Percentiles rank a stretch among this genome's conserved stretches.
phyloP scores from a whole-genome alignment of 805 yeast genomes.

The Metschnikowia koreensis region DNA sequence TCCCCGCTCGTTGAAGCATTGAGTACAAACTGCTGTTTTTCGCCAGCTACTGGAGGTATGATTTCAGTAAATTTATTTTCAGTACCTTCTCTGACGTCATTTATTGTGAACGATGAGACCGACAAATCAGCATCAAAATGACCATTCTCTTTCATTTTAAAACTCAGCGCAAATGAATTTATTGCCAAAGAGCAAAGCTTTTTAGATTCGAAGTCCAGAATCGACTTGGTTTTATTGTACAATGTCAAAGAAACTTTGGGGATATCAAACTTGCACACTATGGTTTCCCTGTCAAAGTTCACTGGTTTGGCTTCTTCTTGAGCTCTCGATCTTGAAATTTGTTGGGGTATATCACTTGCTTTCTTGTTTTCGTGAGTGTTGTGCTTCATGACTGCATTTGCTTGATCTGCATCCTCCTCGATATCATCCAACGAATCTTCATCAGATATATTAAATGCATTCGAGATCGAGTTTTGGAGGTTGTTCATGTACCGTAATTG shows the following conservation, averaged over 20 bases:
- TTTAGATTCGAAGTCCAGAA: conserved; percentile 34
- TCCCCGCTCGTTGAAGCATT: conserved; percentile 45
- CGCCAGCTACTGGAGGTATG: conserved; percentile 65
- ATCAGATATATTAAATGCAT: conserved; percentile 46
- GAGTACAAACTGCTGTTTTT: conserved; percentile 70
- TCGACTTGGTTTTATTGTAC: conserved; percentile 49
- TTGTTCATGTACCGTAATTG: conserved; percentile 60
- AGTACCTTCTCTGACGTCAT: conserved; percentile 62
- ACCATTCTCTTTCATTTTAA: conserved; percentile 52
- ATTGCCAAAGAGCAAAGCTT: conserved; percentile 44
- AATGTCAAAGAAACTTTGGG: conserved; percentile 64
- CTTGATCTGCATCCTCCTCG: conserved; percentile 61
- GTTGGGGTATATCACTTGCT: background rate
- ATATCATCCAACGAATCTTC: conserved; percentile 49
- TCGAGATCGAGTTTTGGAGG: conserved; percentile 54
- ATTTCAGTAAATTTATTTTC: conserved; percentile 76
- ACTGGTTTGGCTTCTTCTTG: conserved; percentile 6
- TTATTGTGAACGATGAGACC: conserved; percentile 70
- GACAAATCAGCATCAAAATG: conserved; percentile 59
- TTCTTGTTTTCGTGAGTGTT: conserved; percentile 7
- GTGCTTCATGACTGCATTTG: conserved; percentile 48
- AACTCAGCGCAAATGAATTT: conserved; percentile 52
- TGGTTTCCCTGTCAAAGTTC: conserved; percentile 30
- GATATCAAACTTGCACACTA: conserved; percentile 54
- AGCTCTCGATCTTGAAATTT: background rate